Conservation (phyloP, 2,329 filamentous ascomycete genomes). For the Apiospora rasikravindrae region DNA sequence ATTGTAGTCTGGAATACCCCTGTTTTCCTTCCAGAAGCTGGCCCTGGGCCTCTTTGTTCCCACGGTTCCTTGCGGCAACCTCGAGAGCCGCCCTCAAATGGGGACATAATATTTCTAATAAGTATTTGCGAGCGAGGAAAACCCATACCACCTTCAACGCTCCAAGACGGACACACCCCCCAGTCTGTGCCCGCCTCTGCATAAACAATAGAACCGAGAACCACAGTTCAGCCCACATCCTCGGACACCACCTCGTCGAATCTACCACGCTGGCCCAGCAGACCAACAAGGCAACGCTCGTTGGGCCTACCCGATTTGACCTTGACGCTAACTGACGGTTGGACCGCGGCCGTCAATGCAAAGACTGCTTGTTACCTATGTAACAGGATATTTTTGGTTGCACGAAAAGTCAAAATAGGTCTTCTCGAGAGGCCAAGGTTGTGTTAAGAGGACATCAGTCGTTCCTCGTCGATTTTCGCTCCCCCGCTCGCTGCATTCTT, state of each 20-base stretch:
- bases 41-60: constrained; percentile 8
- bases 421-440: neutral
- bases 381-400: constrained; percentile 2
- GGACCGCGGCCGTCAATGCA: constrained; percentile 12
- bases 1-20: constrained; percentile 15
- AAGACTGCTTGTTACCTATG: neutral
- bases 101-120: constrained; percentile 13
- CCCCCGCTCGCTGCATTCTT: constrained; percentile 30
- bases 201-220: constrained; percentile 14
- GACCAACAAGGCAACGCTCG: constrained; percentile 15
- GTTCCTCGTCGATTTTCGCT: neutral
- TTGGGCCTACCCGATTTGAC: constrained; percentile 11
- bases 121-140: constrained; percentile 12
- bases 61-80: constrained; percentile 11
- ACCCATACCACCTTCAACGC: constrained; percentile 2
- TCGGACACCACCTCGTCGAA: constrained; percentile 2
- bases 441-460: neutral
- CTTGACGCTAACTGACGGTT: constrained; percentile 13
- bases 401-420: neutral
- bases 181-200: constrained; percentile 9
- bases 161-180: neutral
- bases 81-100: constrained; percentile 8
- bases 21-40: constrained; percentile 14
- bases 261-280: constrained; percentile 15
- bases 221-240: constrained; percentile 4